Conservation (phyloP, 495 filamentous ascomycete genomes). For the Chaetomidium leptoderma region DNA sequence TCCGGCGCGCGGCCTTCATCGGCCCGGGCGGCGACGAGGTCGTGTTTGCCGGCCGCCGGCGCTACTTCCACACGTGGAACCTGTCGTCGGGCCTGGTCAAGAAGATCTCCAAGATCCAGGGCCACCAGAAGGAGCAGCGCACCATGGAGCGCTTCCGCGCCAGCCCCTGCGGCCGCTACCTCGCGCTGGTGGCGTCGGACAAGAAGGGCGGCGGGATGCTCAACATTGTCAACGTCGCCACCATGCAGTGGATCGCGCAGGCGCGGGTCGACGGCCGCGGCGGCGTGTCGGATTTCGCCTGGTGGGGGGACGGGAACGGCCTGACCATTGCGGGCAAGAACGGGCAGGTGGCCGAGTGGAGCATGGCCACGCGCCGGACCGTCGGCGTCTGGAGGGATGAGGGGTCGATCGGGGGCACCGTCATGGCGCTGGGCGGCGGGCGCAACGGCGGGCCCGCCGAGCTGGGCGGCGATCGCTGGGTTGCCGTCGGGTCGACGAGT, state of each 20-base stretch:
- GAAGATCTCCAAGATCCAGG: conserved; percentile 71
- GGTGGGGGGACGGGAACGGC: conserved; percentile 79
- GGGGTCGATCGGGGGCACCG: conserved; percentile 79
- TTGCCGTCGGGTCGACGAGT: conserved; percentile 76
- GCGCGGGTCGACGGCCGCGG: conserved; percentile 77
- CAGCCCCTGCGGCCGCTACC: conserved; percentile 77
- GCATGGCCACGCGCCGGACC: conserved; percentile 57
- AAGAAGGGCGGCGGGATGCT: conserved; percentile 82
- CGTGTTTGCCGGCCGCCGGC: conserved; percentile 77
- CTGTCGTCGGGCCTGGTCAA: conserved; percentile 72
- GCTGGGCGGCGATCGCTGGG: conserved; percentile 81
- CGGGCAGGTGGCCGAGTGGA: conserved; percentile 92
- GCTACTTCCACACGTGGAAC: conserved; percentile 95
- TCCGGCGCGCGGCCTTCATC: conserved; percentile 75
- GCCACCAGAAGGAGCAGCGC: conserved; percentile 76
- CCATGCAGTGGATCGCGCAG: conserved; percentile 82
- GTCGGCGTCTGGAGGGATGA: conserved; percentile 85
- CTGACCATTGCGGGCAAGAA: conserved; percentile 75
- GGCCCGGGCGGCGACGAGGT: conserved; percentile 58
- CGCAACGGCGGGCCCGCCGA: conserved; percentile 49
- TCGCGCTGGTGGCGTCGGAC: conserved; percentile 71
- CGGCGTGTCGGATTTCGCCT: conserved; percentile 82
- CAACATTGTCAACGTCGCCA: conserved; percentile 76
- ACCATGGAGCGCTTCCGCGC: conserved; percentile 87
- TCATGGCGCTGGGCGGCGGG: conserved; percentile 75